Conservation (phyloP, 129 eudicot species). For the Chrysanthemum seticuspe region DNA sequence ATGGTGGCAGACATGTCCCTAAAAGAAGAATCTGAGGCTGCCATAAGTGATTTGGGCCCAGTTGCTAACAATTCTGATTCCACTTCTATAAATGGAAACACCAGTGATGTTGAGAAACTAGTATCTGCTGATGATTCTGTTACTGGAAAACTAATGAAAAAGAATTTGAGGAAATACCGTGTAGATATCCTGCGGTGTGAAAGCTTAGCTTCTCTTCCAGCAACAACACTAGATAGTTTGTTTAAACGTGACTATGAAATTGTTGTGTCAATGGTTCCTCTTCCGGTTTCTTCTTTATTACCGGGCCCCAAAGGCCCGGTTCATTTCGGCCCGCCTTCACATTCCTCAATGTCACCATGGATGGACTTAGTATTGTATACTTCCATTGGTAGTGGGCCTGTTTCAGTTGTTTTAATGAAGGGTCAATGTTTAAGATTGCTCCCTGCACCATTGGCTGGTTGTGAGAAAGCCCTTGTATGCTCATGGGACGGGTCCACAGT, state of each 20-base stretch:
- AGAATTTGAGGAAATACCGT: slow-evolving; percentile 57
- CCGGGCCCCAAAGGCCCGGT: slow-evolving; percentile 93
- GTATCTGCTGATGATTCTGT: slow-evolving; percentile 27
- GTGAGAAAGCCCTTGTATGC: slow-evolving; percentile 95
- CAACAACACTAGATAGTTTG: slow-evolving; percentile 81
- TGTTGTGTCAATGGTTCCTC: slow-evolving; percentile 95
- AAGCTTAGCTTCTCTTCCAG: slow-evolving; percentile 79
- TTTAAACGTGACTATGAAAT: slow-evolving; percentile 88
- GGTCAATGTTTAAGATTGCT: slow-evolving; percentile 92
- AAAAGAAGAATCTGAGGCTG: slow-evolving; percentile 32
- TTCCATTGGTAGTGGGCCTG: slow-evolving; percentile 71
- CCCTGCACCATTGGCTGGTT: slow-evolving; percentile 96
- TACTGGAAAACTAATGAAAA: slow-evolving; percentile 33
- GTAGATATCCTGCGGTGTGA: slow-evolving; percentile 96
- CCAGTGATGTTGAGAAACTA: slow-evolving; percentile 43
- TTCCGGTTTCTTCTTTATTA: slow-evolving; percentile 84
- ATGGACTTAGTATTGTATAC: slow-evolving; percentile 84
- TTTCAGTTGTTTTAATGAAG: slow-evolving; percentile 91
- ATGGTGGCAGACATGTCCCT: slow-evolving; percentile 32
- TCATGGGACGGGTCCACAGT: slow-evolving; percentile 94
- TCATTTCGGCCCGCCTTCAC: slow-evolving; percentile 95
- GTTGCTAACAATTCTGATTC: slow-evolving; percentile 28
- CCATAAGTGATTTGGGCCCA: slow-evolving; percentile 19
- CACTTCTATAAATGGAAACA: slow-evolving; percentile 25
- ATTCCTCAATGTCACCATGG: slow-evolving; percentile 99